Conservation (phyloP, 768 basidiomycete genomes). For the Clavulina sp. region DNA sequence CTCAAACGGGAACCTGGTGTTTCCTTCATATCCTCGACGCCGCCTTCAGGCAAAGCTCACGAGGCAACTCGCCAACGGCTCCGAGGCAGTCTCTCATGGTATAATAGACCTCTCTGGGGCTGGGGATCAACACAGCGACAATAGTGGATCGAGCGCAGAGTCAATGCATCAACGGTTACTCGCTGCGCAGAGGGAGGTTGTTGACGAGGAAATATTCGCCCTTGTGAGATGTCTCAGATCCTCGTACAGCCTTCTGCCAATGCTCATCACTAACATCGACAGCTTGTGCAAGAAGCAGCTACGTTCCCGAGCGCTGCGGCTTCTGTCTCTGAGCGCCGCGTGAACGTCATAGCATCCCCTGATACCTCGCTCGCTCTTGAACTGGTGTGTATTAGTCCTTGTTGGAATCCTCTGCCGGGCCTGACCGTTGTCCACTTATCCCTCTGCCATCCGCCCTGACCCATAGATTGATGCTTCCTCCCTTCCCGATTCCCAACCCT, state of each 20-base stretch:
- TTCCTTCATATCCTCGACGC: slow-evolving; percentile 46
- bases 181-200: slow-evolving; percentile 48
- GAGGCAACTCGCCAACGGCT: slow-evolving; percentile 21
- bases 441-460: neutral
- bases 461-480: too few relatives aligned
- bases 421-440: neutral
- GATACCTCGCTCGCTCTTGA: slow-evolving; percentile 54
- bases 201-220: slow-evolving; percentile 69
- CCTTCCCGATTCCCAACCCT: neutral
- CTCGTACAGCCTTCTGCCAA: neutral
- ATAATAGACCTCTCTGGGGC: slow-evolving; percentile 17
- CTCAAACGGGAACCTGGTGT: slow-evolving; percentile 27
- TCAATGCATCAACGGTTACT: slow-evolving; percentile 33
- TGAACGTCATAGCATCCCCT: slow-evolving; percentile 61
- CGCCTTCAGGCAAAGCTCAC: slow-evolving; percentile 44
- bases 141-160: too few relatives aligned
- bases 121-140: neutral
- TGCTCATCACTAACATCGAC: neutral
- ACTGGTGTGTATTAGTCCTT: slow-evolving; percentile 30
- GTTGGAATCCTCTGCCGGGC: neutral
- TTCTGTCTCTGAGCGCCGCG: slow-evolving; percentile 58
- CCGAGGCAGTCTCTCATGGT: slow-evolving; percentile 23
- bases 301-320: slow-evolving; percentile 58
- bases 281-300: slow-evolving; percentile 58
- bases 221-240: slow-evolving; percentile 17